Conservation (phyloP, 306 rosid genomes). For the Biancaea sappan region DNA sequence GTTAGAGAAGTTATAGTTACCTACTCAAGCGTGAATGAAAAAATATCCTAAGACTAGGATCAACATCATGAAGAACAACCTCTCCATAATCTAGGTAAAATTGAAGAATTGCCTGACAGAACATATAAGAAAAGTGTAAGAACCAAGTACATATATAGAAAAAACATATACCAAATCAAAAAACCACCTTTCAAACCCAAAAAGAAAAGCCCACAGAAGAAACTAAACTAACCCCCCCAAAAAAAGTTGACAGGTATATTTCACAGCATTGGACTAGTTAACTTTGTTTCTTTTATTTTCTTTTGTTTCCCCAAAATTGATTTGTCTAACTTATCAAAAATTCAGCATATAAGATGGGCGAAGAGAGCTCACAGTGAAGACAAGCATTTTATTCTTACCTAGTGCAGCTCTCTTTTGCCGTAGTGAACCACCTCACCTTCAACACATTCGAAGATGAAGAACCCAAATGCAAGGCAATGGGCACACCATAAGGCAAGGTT, state of each 20-base stretch:
- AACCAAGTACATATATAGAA: not conserved
- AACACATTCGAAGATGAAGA: too few relatives aligned
- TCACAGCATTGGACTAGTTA: not conserved
- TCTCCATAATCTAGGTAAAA: slow-evolving; percentile 95
- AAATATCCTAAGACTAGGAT: slow-evolving; percentile 82
- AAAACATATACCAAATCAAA: not conserved
- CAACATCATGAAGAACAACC: slow-evolving; percentile 89
- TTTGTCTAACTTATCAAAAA: too few relatives aligned
- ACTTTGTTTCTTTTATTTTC: not conserved
- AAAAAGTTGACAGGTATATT: not conserved
- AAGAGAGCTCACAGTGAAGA: too few relatives aligned
- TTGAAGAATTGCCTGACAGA: slow-evolving; percentile 81
- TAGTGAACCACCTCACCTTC: too few relatives aligned
- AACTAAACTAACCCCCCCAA: not conserved
- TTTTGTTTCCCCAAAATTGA: not conserved
- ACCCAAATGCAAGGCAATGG: too few relatives aligned
- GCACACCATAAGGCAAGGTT: too few relatives aligned
- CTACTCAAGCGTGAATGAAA: slow-evolving; percentile 93
- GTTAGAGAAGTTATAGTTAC: slow-evolving; percentile 38
- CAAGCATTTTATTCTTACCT: too few relatives aligned
- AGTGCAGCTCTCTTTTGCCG: too few relatives aligned
- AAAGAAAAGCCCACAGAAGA: not conserved
- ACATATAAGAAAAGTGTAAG: slow-evolving; percentile 24
- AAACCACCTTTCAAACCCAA: not conserved
- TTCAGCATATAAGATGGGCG: too few relatives aligned